Base-by-base conservation (phyloP, 2,329 filamentous ascomycete genomes). In the Ophiostoma fasciatum region DNA sequence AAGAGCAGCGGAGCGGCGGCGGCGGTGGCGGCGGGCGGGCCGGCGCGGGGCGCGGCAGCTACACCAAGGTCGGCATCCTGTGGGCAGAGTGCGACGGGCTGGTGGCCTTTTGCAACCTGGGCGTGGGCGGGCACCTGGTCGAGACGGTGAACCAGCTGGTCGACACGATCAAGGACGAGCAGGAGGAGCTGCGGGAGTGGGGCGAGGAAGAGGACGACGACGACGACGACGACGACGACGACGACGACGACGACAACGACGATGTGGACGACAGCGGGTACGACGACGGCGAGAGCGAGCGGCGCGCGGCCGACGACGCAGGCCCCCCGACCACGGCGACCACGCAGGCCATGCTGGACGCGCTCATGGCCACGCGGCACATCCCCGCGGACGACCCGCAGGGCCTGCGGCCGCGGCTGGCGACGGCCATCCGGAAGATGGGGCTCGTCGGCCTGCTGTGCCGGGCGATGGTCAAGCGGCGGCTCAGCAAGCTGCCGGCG, bases 141-240 rank as follows among this genome's bases (percentile, higher is more conserved):
- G 64, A 68, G 45, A 85, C 79, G 51, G 78, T 78, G 2, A 73
- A 82, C 46, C 68, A 85, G 52, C 82, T 78, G 57, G 64, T 74
- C 28, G 82, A 82, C 38, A 71, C 80, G 3, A 61, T 94, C 18
- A 72, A 82, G 47, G 88, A 94, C 59, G 80, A 84, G 0, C 71
- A 92, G 46, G 73, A 82, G 43, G 88, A 94, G 58, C 56, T 94
- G 45, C 82, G 84, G 52, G 83, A 88, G 47, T 94, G 87, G 84
- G 74, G 78, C 15, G 80, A 84, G 2, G 79, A 73, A 4, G 74
- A 74, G 1, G 74, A 74, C 2, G 66, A 68, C 12, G 61, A 68
- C 0, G 64, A 68, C 18, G 61, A 58, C 23, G 62, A 74, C 2
- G 62, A 59, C 18, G 54, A 61, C n/a, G 58, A 61, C 34, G 58